phyloP scores from a whole-genome alignment of 176 grass and related monocot species.

The Dactylis glomerata region DNA sequence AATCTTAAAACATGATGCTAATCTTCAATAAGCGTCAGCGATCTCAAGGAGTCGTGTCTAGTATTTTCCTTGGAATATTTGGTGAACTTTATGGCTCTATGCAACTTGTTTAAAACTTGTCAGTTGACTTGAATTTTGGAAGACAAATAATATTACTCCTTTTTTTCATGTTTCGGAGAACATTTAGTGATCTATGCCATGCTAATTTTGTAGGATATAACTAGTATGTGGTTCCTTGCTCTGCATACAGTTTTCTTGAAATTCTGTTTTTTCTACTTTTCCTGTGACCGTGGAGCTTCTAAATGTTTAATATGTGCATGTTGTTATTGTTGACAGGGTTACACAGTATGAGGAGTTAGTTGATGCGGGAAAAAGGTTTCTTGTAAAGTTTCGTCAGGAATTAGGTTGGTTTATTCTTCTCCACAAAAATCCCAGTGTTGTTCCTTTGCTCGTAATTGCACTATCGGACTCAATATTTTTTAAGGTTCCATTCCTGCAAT shows the following conservation, averaged over 20 bases:
- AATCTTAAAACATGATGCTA: no score
- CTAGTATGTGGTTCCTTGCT: neutral
- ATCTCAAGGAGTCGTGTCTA: neutral
- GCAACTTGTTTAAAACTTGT: neutral
- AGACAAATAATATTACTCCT: neutral
- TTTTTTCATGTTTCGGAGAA: neutral
- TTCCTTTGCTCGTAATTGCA: neutral
- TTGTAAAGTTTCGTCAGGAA: slow-evolving; percentile 39
- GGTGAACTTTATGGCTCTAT: neutral
- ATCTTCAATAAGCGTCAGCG: neutral
- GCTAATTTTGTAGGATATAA: neutral
- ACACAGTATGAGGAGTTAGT: slow-evolving; percentile 53
- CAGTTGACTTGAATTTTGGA: neutral
- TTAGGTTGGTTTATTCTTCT: slow-evolving; percentile 37
- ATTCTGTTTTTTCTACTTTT: neutral
- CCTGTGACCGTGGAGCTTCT: neutral
- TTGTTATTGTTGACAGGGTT: slow-evolving; percentile 30
- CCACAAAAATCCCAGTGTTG: neutral
- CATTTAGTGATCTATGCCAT: neutral
- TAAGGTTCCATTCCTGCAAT: neutral
- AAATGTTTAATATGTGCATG: neutral
- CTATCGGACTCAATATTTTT: neutral
- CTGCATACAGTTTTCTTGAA: neutral
- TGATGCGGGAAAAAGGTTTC: slow-evolving; percentile 50
- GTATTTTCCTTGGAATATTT: neutral